Base-by-base conservation (phyloP, 2,329 filamentous ascomycete genomes). In the Penicillium sp. region DNA sequence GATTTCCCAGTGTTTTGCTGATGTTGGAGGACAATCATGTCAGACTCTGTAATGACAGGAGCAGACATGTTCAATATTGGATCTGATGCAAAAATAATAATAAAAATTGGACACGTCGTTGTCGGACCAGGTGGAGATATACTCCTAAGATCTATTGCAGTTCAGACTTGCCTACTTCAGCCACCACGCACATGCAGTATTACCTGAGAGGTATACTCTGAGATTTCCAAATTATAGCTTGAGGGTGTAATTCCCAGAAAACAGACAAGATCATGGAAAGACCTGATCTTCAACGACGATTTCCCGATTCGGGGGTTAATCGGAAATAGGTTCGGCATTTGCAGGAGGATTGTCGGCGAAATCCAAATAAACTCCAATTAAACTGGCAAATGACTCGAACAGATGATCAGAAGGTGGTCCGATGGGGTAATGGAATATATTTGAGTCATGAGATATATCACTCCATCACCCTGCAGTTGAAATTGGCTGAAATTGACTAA, bases 321-420 rank as follows among this genome's bases (percentile, higher is more conserved):
- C 64, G 65, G 65, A 40, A 50, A 31, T 35, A 15, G 4, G 31
- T 54, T 64, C 54, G 62, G 57, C 49, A 56, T 35, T 37, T 51
- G 15, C 15, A 48, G 65, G 65, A 50, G 50, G 50, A 62, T 62
- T 35, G 42, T 67, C 65, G 65, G 65, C 47, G 62, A 67, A 66
- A 66, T 31, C 8, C 29, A 25, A 15, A 17, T 19, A 5, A 17
- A 9, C 12, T 4, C 31, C 15, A 35, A n/a, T 15, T 19, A 15
- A 33, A 35, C 10, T 7, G 10, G 31, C 5, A 23, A n/a, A 25
- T 42, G 9, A 29, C 6, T 35, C 2, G 33, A 35, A 5, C 5
- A 33, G 31, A 33, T 33, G 31, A 13, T 33, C 31, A 13, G 5
- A 6, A 33, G 15, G n/a, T 17, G 4, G 8, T 3, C n/a, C 21